Base-by-base conservation (phyloP, 805 yeast genomes). In the Ogataea pini region DNA sequence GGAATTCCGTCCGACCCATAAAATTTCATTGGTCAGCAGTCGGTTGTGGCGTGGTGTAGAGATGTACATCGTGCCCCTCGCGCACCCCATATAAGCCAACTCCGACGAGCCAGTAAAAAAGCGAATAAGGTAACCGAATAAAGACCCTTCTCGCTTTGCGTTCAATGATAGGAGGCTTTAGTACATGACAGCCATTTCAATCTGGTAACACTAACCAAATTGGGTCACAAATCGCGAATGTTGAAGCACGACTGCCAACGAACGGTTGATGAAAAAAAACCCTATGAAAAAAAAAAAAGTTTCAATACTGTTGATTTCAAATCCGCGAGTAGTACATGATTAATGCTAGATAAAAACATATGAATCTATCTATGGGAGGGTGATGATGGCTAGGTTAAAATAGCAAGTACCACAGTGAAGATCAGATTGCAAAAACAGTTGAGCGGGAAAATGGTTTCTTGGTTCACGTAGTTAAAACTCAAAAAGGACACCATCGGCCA, bases 401-500 rank as follows among this genome's bases (percentile, higher is more conserved):
- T 45, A 44, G 83, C 72, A 47, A 82, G 64, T 3, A 80, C 64
- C 25, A 82, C 59, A 44, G 80, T 80, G 82, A 86, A 83, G 0
- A 80, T 48, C 54, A 82, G 69, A 44, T 72, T 76, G 14, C 82
- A 80, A 36, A 78, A 56, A 57, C 86, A 82, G 52, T 79, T 82
- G 45, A 77, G 70, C 1, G 85, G 83, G 63, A 82, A 80, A 55
- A 83, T 76, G 55, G 73, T 60, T n/a, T 71, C 62, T 28, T 70
- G 68, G 0, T 79, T 81, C 9, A 81, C 62, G 37, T 75, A 67
- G 17, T 72, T 68, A 60, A 83, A 83, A 50, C 78, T 71, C 33
- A 75, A 51, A 7, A 75, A 63, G 12, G 85, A 79, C 45, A 80
- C 76, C 36, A 77, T 64, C 2, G 88, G 86, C 85, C 86, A 83